Evolutionary conservation across 2,329 filamentous ascomycete genomes (phyloP).

Genomic region (Talaromyces sp.): DNA sequence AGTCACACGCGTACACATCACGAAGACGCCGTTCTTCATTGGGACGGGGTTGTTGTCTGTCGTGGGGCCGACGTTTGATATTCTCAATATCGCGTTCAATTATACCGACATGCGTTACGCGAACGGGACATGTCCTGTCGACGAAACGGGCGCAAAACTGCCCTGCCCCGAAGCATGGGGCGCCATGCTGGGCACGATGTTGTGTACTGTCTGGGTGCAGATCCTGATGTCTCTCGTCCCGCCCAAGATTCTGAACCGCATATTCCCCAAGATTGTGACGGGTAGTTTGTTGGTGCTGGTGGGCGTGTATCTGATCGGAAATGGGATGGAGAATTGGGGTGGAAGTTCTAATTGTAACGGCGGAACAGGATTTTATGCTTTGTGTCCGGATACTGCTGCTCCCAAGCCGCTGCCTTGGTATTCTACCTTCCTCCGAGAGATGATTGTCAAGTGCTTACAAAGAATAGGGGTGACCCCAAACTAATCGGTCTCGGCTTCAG

Average conservation of each 20-base stretch:
- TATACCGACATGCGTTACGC: conserved; percentile 70
- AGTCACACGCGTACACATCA: conserved; percentile 72
- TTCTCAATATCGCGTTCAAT: conserved; percentile 70
- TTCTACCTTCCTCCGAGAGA: not conserved
- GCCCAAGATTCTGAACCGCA: conserved; percentile 62
- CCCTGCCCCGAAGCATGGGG: conserved; percentile 77
- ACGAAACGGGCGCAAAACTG: conserved; percentile 60
- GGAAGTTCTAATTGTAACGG: conserved; percentile 46
- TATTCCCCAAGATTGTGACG: conserved; percentile 77
- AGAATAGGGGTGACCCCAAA: conserved; percentile 61
- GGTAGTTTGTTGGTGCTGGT: conserved; percentile 69
- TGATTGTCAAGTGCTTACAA: not conserved
- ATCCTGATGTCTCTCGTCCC: conserved; percentile 72
- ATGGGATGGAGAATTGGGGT: conserved; percentile 73
- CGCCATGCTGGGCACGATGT: conserved; percentile 66
- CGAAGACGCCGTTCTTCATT: conserved; percentile 68
- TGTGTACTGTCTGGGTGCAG: conserved; percentile 65
- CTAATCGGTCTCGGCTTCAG: conserved; percentile 77
- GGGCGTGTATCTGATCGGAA: conserved; percentile 67
- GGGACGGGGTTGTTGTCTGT: conserved; percentile 79
- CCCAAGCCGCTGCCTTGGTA: conserved; percentile 70
- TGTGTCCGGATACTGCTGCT: conserved; percentile 65
- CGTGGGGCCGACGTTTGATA: conserved; percentile 73
- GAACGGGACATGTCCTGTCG: conserved; percentile 64
- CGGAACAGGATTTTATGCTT: conserved; percentile 63